A percentile compares a stretch with the other conserved stretches of the same genome.
These are phyloP conservation scores for Lepiota brunneoincarnata DNA, from an alignment of 768 basidiomycete species.

Conservation along the genomic window DNA sequence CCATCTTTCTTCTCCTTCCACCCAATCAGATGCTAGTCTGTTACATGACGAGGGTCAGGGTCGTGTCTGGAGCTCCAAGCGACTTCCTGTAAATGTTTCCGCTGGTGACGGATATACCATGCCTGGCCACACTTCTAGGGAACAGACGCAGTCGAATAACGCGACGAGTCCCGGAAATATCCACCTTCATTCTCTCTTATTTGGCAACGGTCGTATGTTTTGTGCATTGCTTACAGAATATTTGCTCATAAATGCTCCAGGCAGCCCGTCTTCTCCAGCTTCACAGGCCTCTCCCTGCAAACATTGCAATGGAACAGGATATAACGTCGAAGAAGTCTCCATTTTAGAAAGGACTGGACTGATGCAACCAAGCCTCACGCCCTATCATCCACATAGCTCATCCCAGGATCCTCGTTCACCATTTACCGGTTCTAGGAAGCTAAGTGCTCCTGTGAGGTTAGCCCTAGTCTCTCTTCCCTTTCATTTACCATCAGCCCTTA, in stretches of 20 bases:
- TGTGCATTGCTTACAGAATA: background rate
- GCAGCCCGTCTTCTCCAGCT: background rate
- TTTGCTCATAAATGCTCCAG: background rate
- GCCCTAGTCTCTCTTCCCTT: background rate
- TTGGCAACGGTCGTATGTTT: background rate
- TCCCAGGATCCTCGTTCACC: constrained; percentile 10
- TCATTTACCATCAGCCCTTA: background rate
- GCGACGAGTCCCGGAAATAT: background rate
- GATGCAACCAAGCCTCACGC: constrained; percentile 1
- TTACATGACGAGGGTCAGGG: background rate
- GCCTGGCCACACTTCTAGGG: background rate
- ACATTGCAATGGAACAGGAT: constrained; percentile 8
- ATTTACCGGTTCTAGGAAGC: background rate
- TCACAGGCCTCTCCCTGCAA: background rate
- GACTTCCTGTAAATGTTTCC: background rate
- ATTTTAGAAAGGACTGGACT: background rate
- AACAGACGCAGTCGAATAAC: too few relatives aligned
- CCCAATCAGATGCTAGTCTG: background rate
- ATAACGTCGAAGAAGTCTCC: background rate
- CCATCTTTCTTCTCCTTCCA: background rate
- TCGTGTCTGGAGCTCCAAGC: background rate
- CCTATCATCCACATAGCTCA: background rate
- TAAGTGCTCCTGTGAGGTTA: background rate
- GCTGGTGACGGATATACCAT: background rate
- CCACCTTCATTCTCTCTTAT: background rate